Base-by-base conservation (phyloP, 2,329 filamentous ascomycete species). In the Penicillium sp. region DNA sequence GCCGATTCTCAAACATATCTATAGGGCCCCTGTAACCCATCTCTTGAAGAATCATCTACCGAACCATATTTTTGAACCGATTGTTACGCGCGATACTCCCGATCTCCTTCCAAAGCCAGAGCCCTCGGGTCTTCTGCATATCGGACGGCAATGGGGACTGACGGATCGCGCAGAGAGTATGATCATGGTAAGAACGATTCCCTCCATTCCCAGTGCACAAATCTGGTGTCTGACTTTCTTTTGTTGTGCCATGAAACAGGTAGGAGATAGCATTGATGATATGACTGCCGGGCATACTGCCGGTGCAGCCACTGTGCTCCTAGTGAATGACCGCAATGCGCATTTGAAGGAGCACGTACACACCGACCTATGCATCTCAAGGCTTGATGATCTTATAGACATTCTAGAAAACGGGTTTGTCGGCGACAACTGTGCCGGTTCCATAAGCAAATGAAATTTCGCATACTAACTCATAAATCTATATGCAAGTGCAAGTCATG, bases 241-340 rank as follows among this genome's bases (percentile, higher is more conserved):
- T 11, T 20, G 38, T 18, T 20, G 5, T 42, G n/a, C n/a, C 7
- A 20, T 48, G 0, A 2, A 9, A 52, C 65, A 74, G 78, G 77
- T 80, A 21, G 89, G 89, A 3, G 89, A 93, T 68, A 91, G 87
- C 16, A 84, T 96, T 55, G 94, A 97, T 70, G 94, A 99, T 69
- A 95, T 97, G 84, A 89, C 87, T 7, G 91, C 93, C 0, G 93
- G 94, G 0, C 83, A 87, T 59, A 80, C 79, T 52, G 93, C 93
- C 0, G 93, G 93, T 1, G 90, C 92, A 1, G 89, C 91, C 33
- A 97, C 94, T 0, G 91, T 97, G n/a, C 69, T 97, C 68, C 77
- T 99, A 46, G 81, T 88, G 16, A 95, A 95, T 66, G 84, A 90
- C n/a, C 86, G 82, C n/a, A 96, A 96, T 68, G 72, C 71, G 55